Conservation (phyloP, 768 basidiomycete species). For the Suillus weaverae region DNA sequence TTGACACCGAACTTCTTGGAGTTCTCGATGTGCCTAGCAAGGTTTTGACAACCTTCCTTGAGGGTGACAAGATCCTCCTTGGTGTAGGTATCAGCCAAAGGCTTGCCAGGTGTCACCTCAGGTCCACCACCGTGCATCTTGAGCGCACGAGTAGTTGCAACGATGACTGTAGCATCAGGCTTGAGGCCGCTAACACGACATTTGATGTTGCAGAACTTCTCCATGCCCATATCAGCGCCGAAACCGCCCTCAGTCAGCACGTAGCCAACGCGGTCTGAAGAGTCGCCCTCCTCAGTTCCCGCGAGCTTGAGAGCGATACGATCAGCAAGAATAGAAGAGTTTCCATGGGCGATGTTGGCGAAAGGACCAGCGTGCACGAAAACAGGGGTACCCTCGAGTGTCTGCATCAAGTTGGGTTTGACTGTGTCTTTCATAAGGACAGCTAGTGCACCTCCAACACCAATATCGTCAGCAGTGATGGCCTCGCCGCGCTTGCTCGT, state of each 20-base stretch:
- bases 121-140: conserved; percentile 99
- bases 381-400: conserved; percentile 96
- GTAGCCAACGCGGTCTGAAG: conserved; percentile 79
- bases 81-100: conserved; percentile 90
- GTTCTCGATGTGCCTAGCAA: conserved; percentile 92
- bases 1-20: conserved; percentile 95
- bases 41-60: conserved; percentile 89
- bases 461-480: conserved; percentile 95
- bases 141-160: conserved; percentile 94
- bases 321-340: conserved; percentile 98
- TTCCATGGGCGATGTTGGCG: conserved; percentile 98
- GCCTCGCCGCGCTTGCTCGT: conserved; percentile 89
- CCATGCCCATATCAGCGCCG: conserved; percentile 99
- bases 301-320: conserved; percentile 95
- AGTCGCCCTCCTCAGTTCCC: conserved; percentile 90
- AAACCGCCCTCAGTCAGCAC: conserved; percentile 99
- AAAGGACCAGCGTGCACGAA: conserved; percentile 99
- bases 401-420: conserved; percentile 99
- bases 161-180: conserved; percentile 93
- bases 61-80: conserved; percentile 90
- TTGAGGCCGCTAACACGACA: conserved; percentile 90
- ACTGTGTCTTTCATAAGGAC: conserved; percentile 99
- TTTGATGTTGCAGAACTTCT: conserved; percentile 99
- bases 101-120: conserved; percentile 93
- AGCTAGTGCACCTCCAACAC: conserved; percentile 91